These are phyloP conservation scores for Ciborinia camelliae DNA, from an alignment of 2,329 filamentous ascomycete genomes.

Conservation along the genomic window DNA sequence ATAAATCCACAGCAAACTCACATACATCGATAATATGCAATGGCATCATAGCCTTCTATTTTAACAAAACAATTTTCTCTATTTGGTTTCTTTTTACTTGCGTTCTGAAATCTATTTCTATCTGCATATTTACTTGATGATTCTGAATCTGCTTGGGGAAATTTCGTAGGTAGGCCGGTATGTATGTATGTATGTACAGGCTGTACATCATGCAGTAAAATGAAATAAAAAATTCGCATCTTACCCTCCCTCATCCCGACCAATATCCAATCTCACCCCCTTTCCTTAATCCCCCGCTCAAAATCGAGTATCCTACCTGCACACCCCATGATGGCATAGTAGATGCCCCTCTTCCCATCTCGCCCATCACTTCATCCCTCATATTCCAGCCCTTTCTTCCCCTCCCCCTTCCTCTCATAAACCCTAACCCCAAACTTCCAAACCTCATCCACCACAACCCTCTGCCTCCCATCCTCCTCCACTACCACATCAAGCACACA, in stretches of 20 bases:
- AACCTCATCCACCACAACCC: conserved; percentile 41
- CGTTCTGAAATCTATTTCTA: background rate
- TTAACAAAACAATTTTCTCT: no score
- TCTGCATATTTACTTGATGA: background rate
- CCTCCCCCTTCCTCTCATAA: conserved; percentile 18
- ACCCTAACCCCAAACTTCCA: conserved; percentile 29
- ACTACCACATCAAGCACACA: conserved; percentile 61
- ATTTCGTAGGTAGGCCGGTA: background rate
- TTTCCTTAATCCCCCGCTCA: background rate
- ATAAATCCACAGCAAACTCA: no score
- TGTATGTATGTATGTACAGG: background rate
- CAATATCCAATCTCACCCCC: no score
- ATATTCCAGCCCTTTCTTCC: background rate
- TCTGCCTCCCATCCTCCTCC: conserved; percentile 42
- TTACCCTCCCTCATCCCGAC: no score
- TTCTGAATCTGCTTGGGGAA: no score
- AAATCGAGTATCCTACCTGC: background rate
- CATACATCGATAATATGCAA: no score
- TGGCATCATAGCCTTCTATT: no score
- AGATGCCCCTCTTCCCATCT: no score
- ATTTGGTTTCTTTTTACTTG: no score
- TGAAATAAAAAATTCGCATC: no score
- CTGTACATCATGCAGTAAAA: no score
- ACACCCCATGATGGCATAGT: no score
- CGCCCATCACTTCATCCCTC: background rate